A percentile compares a stretch with the other conserved stretches of the same genome.
phyloP scores from a whole-genome alignment of 2,329 filamentous ascomycete species.

The Diplodia corticola region DNA sequence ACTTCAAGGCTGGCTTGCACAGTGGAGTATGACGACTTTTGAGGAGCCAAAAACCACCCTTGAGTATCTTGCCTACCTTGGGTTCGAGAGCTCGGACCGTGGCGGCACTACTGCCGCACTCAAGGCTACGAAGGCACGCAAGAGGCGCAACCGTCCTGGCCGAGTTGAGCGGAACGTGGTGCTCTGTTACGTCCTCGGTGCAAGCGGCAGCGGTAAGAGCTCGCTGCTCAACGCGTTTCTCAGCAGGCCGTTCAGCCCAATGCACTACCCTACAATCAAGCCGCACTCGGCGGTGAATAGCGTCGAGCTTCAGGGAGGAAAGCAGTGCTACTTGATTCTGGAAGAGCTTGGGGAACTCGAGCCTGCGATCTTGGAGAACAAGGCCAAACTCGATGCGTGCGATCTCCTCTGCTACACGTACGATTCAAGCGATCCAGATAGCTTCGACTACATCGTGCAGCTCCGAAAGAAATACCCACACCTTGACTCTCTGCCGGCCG shows the following conservation, averaged over 20 bases:
- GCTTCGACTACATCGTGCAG: conserved; percentile 86
- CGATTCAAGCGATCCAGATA: conserved; percentile 95
- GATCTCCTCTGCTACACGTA: conserved; percentile 95
- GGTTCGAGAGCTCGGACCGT: conserved; percentile 77
- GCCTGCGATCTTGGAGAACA: conserved; percentile 89
- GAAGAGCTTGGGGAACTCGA: conserved; percentile 96
- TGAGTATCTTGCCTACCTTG: conserved; percentile 93
- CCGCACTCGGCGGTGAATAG: conserved; percentile 92
- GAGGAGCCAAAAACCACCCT: conserved; percentile 92
- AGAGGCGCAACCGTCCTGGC: conserved; percentile 76
- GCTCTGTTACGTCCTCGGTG: conserved; percentile 86
- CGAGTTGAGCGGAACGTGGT: conserved; percentile 93
- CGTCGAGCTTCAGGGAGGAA: conserved; percentile 91
- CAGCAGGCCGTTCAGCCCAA: conserved; percentile 77
- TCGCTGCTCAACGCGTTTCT: conserved; percentile 88
- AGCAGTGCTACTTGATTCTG: conserved; percentile 94
- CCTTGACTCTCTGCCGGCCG: conserved; percentile 82
- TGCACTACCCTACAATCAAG: conserved; percentile 93
- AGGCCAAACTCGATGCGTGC: conserved; percentile 84
- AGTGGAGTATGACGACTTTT: conserved; percentile 99
- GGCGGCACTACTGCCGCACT: conserved; percentile 80
- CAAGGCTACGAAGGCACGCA: conserved; percentile 89
- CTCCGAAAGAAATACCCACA: conserved; percentile 77
- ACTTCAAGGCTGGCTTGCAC: conserved; percentile 94
- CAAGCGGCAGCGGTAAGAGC: conserved; percentile 84